These are phyloP conservation scores for Amaranthus cruentus DNA, from an alignment of 148 eudicot genomes.

Conservation along the genomic window DNA sequence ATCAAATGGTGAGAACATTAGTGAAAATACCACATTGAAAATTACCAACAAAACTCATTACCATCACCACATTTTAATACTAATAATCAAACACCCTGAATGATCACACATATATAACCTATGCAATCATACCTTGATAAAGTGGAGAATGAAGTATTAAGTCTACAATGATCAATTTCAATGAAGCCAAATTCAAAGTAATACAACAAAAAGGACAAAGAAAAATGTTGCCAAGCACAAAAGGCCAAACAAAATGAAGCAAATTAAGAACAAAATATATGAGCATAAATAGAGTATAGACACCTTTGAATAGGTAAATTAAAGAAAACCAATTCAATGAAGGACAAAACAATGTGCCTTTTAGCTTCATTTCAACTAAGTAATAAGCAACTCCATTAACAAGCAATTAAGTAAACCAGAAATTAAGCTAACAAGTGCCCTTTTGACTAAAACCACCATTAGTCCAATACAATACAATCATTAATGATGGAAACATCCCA, in stretches of 20 bases:
- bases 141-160: too few relatives aligned
- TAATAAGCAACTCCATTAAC: conserved; percentile 13
- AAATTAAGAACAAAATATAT: background rate
- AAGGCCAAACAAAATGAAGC: conserved; percentile 5
- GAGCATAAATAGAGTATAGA: background rate
- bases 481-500: background rate
- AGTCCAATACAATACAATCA: background rate
- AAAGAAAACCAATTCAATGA: conserved; percentile 7
- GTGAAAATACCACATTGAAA: too few relatives aligned
- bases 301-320: background rate
- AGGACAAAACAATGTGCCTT: background rate
- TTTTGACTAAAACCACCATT: conserved; percentile 16
- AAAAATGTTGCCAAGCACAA: conserved; percentile 1
- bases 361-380: conserved; percentile 5
- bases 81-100: too few relatives aligned
- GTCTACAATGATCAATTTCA: background rate
- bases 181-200: background rate
- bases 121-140: too few relatives aligned
- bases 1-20: too few relatives aligned
- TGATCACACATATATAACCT: too few relatives aligned
- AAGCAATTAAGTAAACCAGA: conserved; percentile 17
- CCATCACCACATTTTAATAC: too few relatives aligned
- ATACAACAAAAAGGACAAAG: conserved; percentile 1
- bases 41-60: too few relatives aligned
- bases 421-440: conserved; percentile 22